Evolutionary conservation across 306 rosid species (phyloP).

Genomic region (Mucuna pruriens): DNA sequence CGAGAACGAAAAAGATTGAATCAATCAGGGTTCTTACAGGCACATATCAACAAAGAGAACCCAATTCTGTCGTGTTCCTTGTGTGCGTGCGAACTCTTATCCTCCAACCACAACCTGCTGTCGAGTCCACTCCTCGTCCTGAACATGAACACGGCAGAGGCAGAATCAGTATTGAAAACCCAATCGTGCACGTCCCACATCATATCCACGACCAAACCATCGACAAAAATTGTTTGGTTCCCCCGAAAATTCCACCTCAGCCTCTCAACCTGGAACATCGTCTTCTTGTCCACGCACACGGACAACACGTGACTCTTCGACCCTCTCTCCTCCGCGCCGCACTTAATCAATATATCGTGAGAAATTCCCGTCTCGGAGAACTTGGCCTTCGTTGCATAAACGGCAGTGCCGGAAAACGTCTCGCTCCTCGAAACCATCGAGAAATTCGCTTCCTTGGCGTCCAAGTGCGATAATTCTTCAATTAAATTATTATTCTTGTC

Average conservation of each 20-base stretch:
- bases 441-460: conserved; percentile 25
- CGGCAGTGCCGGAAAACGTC: conserved; percentile 46
- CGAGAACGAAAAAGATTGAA: background rate
- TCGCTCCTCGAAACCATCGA: conserved; percentile 68
- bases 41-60: conserved; percentile 75
- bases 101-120: conserved; percentile 90
- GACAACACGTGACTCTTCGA: conserved; percentile 45
- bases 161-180: conserved; percentile 62
- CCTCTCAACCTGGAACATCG: conserved; percentile 68
- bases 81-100: conserved; percentile 50
- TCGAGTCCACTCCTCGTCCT: conserved; percentile 83
- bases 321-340: conserved; percentile 51
- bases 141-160: conserved; percentile 74
- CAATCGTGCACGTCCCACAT: conserved; percentile 98
- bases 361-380: conserved; percentile 55
- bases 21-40: conserved; percentile 65
- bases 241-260: conserved; percentile 95
- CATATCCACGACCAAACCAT: conserved; percentile 87
- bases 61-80: conserved; percentile 55
- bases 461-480: conserved; percentile 19
- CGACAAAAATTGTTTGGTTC: conserved; percentile 79
- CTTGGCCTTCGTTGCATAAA: conserved; percentile 66
- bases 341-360: conserved; percentile 76
- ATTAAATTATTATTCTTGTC: conserved; percentile 49
- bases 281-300: conserved; percentile 68